Conservation (phyloP, 2,329 filamentous ascomycete genomes). For the Penicillium rolfsii region DNA sequence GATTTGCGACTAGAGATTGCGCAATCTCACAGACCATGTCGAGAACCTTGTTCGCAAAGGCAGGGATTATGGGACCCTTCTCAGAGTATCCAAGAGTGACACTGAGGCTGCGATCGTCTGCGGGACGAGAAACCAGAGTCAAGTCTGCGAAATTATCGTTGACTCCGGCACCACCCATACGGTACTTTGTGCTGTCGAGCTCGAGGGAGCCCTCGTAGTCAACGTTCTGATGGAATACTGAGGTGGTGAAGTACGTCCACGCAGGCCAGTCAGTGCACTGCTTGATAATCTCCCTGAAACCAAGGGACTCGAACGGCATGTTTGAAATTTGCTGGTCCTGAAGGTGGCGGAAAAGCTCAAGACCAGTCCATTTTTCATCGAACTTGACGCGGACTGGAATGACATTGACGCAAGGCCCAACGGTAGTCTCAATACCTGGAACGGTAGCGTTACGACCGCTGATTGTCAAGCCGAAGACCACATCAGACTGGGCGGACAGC, state of each 20-base stretch:
- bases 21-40: conserved; percentile 47
- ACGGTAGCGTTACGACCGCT: conserved; percentile 65
- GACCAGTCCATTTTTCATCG: conserved; percentile 53
- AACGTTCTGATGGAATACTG: conserved; percentile 46
- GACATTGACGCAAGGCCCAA: conserved; percentile 70
- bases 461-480: conserved; percentile 69
- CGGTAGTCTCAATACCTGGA: conserved; percentile 58
- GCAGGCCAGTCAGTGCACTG: conserved; percentile 48
- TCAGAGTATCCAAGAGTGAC: conserved; percentile 45
- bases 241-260: conserved; percentile 47
- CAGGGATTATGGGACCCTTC: conserved; percentile 39
- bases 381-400: conserved; percentile 66
- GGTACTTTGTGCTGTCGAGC: conserved; percentile 44
- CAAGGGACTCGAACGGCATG: conserved; percentile 59
- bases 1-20: conserved; percentile 42
- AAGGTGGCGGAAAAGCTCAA: conserved; percentile 57
- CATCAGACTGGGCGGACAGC: conserved; percentile 56
- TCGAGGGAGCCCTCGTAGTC: conserved; percentile 42
- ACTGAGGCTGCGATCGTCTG: conserved; percentile 38
- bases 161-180: conserved; percentile 44
- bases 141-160: conserved; percentile 48
- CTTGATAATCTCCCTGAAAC: conserved; percentile 57
- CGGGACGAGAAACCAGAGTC: conserved; percentile 44
- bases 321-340: conserved; percentile 62
- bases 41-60: conserved; percentile 42